A percentile compares a stretch with the other conserved stretches of the same genome.
Conservation (phyloP, 202 grass and related monocot genomes). For the Schoenoplectus tabernaemontani region DNA sequence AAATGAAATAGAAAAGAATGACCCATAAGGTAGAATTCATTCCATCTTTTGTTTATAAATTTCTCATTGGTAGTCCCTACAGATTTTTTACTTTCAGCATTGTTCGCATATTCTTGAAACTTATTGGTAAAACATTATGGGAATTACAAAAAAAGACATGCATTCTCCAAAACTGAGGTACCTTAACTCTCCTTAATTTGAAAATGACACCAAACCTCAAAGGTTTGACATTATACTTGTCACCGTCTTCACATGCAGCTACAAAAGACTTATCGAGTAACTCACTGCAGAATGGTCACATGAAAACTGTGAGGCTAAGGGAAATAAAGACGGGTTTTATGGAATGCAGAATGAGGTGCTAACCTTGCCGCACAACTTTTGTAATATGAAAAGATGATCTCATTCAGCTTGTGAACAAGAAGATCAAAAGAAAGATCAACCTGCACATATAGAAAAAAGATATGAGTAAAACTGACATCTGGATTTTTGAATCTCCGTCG, state of each 20-base stretch:
- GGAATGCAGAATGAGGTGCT: slow-evolving; percentile 15
- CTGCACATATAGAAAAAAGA: slow-evolving; percentile 33
- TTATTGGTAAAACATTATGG: neutral
- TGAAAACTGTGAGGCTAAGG: slow-evolving; percentile 18
- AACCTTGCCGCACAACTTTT: slow-evolving; percentile 95
- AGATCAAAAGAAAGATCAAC: slow-evolving; percentile 96
- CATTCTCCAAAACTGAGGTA: slow-evolving; percentile 38
- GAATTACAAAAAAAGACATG: neutral
- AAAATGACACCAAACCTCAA: slow-evolving; percentile 83
- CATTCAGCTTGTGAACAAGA: slow-evolving; percentile 91
- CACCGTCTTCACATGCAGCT: slow-evolving; percentile 67
- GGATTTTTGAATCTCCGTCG: slow-evolving; percentile 6
- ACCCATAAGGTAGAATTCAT: neutral
- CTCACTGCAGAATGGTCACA: slow-evolving; percentile 39
- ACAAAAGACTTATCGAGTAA: slow-evolving; percentile 95
- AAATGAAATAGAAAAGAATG: neutral
- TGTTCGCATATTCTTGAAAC: neutral
- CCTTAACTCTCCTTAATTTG: slow-evolving; percentile 97
- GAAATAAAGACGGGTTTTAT: slow-evolving; percentile 11
- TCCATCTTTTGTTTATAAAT: neutral
- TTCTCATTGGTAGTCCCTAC: neutral
- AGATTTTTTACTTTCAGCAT: neutral
- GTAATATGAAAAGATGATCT: slow-evolving; percentile 97
- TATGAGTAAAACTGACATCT: neutral
- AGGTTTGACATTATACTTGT: slow-evolving; percentile 84